These are phyloP conservation scores for Marasmius fiardii DNA, from an alignment of 1,284 basidiomycete genomes.

Conservation along the genomic window DNA sequence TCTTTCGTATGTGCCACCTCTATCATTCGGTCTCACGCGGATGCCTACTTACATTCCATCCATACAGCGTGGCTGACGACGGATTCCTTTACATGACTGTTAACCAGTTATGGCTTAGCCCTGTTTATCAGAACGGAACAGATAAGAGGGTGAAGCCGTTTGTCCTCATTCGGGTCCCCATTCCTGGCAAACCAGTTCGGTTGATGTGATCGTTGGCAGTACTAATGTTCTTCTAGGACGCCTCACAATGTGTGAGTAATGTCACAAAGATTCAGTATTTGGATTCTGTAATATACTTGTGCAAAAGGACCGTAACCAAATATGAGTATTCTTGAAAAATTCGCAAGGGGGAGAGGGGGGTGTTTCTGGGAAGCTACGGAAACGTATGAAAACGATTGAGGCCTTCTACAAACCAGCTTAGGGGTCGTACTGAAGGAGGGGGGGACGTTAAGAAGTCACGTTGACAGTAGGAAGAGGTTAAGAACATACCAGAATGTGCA, in stretches of 20 bases:
- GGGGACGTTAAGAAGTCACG: too few species aligned
- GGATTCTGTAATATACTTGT: background rate
- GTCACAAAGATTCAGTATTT: background rate
- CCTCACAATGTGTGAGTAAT: too few species aligned
- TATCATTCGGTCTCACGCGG: background rate
- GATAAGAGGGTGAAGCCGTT: slow-evolving; percentile 19
- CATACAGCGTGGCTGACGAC: slow-evolving; percentile 16
- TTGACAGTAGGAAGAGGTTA: too few species aligned
- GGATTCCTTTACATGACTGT: slow-evolving; percentile 18
- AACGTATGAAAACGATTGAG: too few species aligned
- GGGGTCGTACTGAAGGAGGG: too few species aligned
- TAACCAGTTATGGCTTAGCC: slow-evolving; percentile 19
- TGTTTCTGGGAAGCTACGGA: too few species aligned
- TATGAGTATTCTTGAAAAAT: too few species aligned
- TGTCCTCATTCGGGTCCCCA: slow-evolving; percentile 13
- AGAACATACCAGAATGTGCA: slow-evolving; percentile 40
- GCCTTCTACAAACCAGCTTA: too few species aligned
- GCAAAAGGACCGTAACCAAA: too few species aligned
- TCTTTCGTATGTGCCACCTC: slow-evolving; percentile 11
- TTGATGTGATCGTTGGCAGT: background rate
- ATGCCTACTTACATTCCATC: too few species aligned
- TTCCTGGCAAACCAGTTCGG: background rate
- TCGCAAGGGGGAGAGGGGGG: too few species aligned
- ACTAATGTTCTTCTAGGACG: too few species aligned
- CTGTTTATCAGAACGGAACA: slow-evolving; percentile 18